phyloP scores from a whole-genome alignment of 2,329 filamentous ascomycete species.

The Talaromyces amestolkiae region DNA sequence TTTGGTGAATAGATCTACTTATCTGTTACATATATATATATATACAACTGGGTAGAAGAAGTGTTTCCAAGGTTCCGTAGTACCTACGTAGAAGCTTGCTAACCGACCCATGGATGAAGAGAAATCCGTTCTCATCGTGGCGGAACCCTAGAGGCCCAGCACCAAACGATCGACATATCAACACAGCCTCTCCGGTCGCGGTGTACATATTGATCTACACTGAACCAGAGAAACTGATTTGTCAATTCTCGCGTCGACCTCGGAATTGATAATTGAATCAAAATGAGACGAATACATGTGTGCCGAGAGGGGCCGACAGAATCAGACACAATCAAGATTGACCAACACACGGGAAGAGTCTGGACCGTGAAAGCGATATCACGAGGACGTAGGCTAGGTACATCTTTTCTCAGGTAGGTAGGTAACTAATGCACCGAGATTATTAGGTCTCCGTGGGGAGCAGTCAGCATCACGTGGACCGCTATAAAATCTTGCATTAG shows the following conservation, averaged over 20 bases:
- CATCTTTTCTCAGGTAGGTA: slow-evolving; percentile 1
- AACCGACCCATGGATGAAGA: neutral
- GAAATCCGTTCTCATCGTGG: neutral
- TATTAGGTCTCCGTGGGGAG: neutral
- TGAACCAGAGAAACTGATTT: neutral
- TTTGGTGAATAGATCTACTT: neutral
- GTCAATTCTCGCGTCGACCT: neutral
- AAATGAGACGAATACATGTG: neutral
- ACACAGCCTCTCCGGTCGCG: neutral
- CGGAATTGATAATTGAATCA: neutral
- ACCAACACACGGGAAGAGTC: neutral
- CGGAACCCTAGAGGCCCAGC: neutral
- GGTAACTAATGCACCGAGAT: neutral
- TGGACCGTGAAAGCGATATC: neutral
- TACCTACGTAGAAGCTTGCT: neutral
- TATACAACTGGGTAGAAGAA: neutral
- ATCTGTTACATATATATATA: no score
- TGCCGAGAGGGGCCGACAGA: neutral
- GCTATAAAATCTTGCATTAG: neutral
- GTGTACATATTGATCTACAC: neutral
- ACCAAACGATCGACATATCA: neutral
- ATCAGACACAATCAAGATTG: neutral
- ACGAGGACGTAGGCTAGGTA: neutral
- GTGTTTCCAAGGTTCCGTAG: neutral
- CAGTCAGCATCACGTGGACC: slow-evolving; percentile 3